Conservation (phyloP, 225 moss, liverwort and hornwort genomes). For the Asterella californica region DNA sequence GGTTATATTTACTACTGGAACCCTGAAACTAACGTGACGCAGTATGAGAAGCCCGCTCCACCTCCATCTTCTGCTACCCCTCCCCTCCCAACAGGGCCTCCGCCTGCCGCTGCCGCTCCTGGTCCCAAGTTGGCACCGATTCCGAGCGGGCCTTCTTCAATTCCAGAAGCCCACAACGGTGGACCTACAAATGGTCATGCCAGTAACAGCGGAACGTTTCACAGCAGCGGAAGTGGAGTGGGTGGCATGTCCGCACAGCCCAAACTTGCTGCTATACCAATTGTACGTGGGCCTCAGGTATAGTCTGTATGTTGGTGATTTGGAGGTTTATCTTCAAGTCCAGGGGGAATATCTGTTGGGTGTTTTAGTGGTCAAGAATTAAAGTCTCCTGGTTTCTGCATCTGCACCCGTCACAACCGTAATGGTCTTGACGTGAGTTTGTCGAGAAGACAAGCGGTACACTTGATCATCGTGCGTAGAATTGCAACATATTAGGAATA, state of each 20-base stretch:
- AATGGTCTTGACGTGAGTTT: too few relatives aligned
- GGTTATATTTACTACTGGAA: constrained; percentile 96
- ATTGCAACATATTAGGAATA: too few relatives aligned
- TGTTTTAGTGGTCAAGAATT: too few relatives aligned
- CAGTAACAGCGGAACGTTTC: constrained; percentile 39
- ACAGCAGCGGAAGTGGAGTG: constrained; percentile 45
- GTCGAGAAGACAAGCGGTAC: too few relatives aligned
- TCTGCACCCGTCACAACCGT: too few relatives aligned
- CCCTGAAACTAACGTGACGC: constrained; percentile 87
- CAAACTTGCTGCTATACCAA: constrained; percentile 84
- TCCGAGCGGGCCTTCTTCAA: constrained; percentile 47
- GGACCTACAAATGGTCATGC: constrained; percentile 66
- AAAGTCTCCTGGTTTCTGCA: too few relatives aligned
- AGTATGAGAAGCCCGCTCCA: constrained; percentile 83
- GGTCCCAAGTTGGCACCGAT: constrained; percentile 77
- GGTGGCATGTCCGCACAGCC: constrained; percentile 55
- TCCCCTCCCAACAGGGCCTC: constrained; percentile 64
- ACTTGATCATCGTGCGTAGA: too few relatives aligned
- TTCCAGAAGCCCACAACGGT: constrained; percentile 55
- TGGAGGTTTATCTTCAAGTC: too few relatives aligned
- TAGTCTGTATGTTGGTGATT: neutral
- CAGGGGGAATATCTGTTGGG: too few relatives aligned
- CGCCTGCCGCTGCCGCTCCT: constrained; percentile 51
- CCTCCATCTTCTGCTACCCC: constrained; percentile 52
- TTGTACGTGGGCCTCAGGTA: constrained; percentile 76